Evolutionary conservation across 495 filamentous ascomycete species (phyloP).

Genomic region (Bathelium albidoporum): DNA sequence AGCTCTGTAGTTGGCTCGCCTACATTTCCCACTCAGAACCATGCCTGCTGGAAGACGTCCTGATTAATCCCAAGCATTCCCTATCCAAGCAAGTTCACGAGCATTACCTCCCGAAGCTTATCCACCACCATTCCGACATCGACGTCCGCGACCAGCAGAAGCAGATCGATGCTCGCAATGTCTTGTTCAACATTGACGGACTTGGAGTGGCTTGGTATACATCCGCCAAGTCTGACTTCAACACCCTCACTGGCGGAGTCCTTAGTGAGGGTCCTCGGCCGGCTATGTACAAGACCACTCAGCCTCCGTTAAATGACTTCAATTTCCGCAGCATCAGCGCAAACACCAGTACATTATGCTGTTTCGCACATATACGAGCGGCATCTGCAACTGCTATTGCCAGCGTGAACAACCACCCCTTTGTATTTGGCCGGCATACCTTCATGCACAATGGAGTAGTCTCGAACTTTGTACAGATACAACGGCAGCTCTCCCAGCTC

Average conservation of each 20-base stretch:
- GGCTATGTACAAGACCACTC: conserved; percentile 38
- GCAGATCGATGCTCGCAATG: conserved; percentile 34
- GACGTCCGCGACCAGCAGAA: conserved; percentile 27
- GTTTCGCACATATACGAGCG: conserved; percentile 40
- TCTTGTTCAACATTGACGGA: conserved; percentile 41
- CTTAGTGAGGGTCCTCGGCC: conserved; percentile 27
- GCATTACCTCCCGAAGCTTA: conserved; percentile 39
- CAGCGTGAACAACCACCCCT: conserved; percentile 41
- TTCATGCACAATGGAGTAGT: conserved; percentile 45
- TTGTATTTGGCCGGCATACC: conserved; percentile 39
- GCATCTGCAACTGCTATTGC: conserved; percentile 34
- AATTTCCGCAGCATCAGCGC: conserved; percentile 37
- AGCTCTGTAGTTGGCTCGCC: conserved; percentile 29
- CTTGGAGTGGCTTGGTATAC: conserved; percentile 40
- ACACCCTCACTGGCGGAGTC: conserved; percentile 10
- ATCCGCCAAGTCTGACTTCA: conserved; percentile 23
- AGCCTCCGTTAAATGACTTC: conserved; percentile 38
- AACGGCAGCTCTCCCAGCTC: conserved; percentile 30
- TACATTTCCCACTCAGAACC: conserved; percentile 30
- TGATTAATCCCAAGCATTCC: conserved; percentile 32
- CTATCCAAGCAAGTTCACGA: conserved; percentile 39
- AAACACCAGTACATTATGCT: conserved; percentile 33
- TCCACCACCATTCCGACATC: conserved; percentile 33
- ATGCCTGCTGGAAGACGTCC: conserved; percentile 30
- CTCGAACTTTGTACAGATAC: conserved; percentile 33